phyloP scores from a whole-genome alignment of 2,329 filamentous ascomycete genomes.

The Exophiala mesophila region DNA sequence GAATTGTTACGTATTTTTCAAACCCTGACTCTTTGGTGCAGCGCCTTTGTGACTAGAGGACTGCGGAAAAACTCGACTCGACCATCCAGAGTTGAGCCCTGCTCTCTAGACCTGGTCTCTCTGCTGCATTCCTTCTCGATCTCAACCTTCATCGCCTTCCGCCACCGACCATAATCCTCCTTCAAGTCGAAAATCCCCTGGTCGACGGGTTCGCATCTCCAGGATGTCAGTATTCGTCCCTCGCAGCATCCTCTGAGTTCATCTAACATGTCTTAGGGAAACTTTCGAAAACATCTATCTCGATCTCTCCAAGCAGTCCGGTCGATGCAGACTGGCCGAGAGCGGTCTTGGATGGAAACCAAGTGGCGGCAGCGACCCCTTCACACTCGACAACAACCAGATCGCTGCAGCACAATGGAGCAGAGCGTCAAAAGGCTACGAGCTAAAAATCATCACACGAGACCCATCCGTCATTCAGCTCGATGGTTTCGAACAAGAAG shows the following conservation, averaged over 20 bases:
- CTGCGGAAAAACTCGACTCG: no score
- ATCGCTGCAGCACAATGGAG: slow-evolving; percentile 91
- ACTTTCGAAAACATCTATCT: slow-evolving; percentile 97
- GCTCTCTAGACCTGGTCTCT: no score
- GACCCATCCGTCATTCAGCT: slow-evolving; percentile 84
- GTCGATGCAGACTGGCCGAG: slow-evolving; percentile 92
- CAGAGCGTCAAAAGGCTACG: slow-evolving; percentile 83
- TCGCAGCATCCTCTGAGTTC: not conserved
- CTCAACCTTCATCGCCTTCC: no score
- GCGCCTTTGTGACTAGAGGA: no score
- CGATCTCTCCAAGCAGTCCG: slow-evolving; percentile 85
- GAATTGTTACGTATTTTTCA: no score
- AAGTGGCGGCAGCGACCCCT: slow-evolving; percentile 71
- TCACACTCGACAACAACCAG: slow-evolving; percentile 83
- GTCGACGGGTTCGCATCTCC: no score
- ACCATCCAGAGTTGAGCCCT: no score
- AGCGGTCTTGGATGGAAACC: slow-evolving; percentile 95
- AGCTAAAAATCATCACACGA: slow-evolving; percentile 84
- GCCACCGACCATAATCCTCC: no score
- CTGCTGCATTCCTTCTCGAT: no score
- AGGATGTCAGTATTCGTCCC: slow-evolving; percentile 13
- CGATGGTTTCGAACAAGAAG: slow-evolving; percentile 91
- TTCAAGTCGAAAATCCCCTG: no score
- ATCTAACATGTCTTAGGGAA: slow-evolving; percentile 54
- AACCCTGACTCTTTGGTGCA: no score